Conservation (phyloP, 2,329 filamentous ascomycete species). For the Scedosporium boydii region DNA sequence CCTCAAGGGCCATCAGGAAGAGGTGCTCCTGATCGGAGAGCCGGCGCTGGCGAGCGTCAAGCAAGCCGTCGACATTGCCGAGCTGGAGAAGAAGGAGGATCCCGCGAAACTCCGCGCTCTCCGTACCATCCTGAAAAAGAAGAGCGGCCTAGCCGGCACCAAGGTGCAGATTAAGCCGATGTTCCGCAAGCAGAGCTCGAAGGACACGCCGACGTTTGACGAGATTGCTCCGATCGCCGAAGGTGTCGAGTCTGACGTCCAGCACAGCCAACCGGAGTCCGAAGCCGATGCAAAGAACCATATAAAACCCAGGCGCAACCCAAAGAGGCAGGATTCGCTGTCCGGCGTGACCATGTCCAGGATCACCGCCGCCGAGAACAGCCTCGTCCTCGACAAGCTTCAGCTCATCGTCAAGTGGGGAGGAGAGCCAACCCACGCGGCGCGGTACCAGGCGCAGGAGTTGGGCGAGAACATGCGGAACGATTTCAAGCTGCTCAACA, state of each 20-base stretch:
- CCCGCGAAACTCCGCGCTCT: constrained; percentile 75
- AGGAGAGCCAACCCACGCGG: constrained; percentile 94
- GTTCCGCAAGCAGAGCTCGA: constrained; percentile 80
- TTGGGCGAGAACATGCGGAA: constrained; percentile 93
- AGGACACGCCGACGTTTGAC: constrained; percentile 35
- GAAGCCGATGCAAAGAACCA: not conserved
- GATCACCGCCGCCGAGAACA: constrained; percentile 87
- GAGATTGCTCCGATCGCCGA: constrained; percentile 14
- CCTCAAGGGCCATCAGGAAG: constrained; percentile 89
- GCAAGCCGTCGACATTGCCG: constrained; percentile 73
- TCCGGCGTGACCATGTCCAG: constrained; percentile 88
- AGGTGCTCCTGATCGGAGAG: constrained; percentile 88
- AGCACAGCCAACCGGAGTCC: constrained; percentile 14
- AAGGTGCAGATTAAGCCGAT: constrained; percentile 99
- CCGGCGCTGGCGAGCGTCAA: constrained; percentile 82
- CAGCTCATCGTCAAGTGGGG: constrained; percentile 99
- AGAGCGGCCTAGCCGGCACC: constrained; percentile 87
- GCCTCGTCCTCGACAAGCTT: constrained; percentile 86
- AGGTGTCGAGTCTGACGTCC: constrained; percentile 15
- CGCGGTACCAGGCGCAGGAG: constrained; percentile 90
- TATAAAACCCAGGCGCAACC: constrained; percentile 28
- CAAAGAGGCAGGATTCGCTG: constrained; percentile 70
- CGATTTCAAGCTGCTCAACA: constrained; percentile 85
- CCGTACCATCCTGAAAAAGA: constrained; percentile 81
- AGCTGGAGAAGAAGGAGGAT: constrained; percentile 75